Conservation (phyloP, 345 rosid genomes). For the Excoecaria cochinchinensis region DNA sequence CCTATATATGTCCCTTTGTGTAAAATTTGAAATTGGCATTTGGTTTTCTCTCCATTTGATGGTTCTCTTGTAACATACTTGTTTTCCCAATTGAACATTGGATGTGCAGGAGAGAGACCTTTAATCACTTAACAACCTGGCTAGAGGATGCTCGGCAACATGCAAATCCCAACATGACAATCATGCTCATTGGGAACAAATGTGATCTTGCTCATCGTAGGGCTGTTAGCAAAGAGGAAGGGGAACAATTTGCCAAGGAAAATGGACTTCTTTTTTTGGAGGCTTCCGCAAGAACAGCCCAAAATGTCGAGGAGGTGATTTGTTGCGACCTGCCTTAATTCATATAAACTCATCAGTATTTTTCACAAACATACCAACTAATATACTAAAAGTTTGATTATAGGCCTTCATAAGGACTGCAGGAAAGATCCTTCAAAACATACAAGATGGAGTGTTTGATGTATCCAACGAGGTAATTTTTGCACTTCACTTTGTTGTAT, state of each 20-base stretch:
- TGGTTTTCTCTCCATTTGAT: not conserved
- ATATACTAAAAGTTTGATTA: conserved; percentile 1
- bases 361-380: not conserved
- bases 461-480: conserved; percentile 75
- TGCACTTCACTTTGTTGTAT: no score
- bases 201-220: conserved; percentile 84
- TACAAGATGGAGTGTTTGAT: conserved; percentile 84
- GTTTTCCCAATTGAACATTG: conserved; percentile 11
- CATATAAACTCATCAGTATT: not conserved
- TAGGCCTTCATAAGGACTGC: conserved; percentile 95
- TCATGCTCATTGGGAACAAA: conserved; percentile 90
- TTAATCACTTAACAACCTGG: conserved; percentile 98
- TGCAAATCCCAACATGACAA: conserved; percentile 96
- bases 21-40: not conserved
- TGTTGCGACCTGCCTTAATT: not conserved
- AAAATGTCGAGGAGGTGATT: conserved; percentile 90
- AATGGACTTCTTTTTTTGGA: conserved; percentile 85
- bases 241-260: conserved; percentile 96
- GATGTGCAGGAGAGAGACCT: conserved; percentile 84
- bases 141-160: conserved; percentile 97
- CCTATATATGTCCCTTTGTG: no score
- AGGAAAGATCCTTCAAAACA: conserved; percentile 84
- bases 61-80: not conserved
- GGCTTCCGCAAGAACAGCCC: conserved; percentile 99
- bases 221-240: conserved; percentile 97